These are phyloP conservation scores for Gossypium davidsonii DNA, from an alignment of 441 rosid genomes.

Conservation along the genomic window DNA sequence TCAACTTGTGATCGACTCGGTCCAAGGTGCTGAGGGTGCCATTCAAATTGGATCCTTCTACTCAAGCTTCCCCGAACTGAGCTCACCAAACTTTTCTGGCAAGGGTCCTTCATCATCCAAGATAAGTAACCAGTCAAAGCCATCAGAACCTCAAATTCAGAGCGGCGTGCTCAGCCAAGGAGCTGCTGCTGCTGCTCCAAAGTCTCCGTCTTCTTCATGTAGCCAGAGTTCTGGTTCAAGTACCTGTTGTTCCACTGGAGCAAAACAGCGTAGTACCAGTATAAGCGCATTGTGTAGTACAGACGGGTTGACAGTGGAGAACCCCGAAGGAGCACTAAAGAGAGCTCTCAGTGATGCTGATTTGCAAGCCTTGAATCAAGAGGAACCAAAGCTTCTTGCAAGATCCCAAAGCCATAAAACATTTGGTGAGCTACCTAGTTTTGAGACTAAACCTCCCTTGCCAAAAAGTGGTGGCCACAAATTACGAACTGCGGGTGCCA, in stretches of 20 bases:
- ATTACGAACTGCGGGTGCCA: conserved; percentile 11
- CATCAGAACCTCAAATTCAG: conserved; percentile 30
- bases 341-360: conserved; percentile 51
- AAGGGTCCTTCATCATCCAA: conserved; percentile 28
- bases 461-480: conserved; percentile 22
- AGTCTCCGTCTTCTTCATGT: conserved; percentile 53
- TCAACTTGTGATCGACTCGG: conserved; percentile 72
- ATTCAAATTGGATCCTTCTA: conserved; percentile 73
- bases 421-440: conserved; percentile 35
- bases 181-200: conserved; percentile 36
- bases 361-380: conserved; percentile 36
- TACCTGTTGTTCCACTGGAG: conserved; percentile 47
- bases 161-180: conserved; percentile 26
- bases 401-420: conserved; percentile 67
- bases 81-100: conserved; percentile 41
- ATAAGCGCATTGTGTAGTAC: conserved; percentile 20
- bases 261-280: conserved; percentile 28
- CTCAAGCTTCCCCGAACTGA: conserved; percentile 66
- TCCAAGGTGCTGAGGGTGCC: conserved; percentile 64
- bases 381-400: conserved; percentile 38
- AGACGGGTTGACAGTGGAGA: conserved; percentile 29
- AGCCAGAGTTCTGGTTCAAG: conserved; percentile 71
- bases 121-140: conserved; percentile 20
- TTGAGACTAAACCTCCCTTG: conserved; percentile 32
- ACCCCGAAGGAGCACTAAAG: conserved; percentile 36